Conservation (phyloP, 1,139 yeast species). For the Lodderomyces pseudojiufengensis region DNA sequence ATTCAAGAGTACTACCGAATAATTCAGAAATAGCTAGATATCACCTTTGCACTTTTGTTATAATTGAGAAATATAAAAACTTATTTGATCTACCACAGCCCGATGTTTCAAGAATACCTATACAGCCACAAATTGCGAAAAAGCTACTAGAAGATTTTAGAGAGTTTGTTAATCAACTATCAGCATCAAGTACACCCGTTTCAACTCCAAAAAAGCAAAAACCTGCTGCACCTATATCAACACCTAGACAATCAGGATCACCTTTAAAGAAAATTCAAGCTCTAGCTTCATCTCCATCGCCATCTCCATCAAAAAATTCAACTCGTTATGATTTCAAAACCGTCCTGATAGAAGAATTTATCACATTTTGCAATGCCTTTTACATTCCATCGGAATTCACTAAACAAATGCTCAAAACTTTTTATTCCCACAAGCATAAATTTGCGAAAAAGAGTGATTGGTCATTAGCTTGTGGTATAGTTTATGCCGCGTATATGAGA, state of each 20-base stretch:
- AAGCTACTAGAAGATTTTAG: slow-evolving; percentile 46
- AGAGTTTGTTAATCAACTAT: slow-evolving; percentile 26
- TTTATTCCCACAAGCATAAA: slow-evolving; percentile 47
- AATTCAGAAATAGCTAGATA: slow-evolving; percentile 59
- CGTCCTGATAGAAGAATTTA: slow-evolving; percentile 46
- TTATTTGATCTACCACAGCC: slow-evolving; percentile 46
- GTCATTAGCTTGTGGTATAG: slow-evolving; percentile 65
- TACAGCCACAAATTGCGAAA: slow-evolving; percentile 46
- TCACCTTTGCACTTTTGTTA: slow-evolving; percentile 62
- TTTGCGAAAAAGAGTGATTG: slow-evolving; percentile 56
- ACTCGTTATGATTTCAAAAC: slow-evolving; percentile 23
- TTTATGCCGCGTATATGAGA: slow-evolving; percentile 55
- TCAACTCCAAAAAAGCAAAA: slow-evolving; percentile 17
- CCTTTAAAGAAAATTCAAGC: slow-evolving; percentile 13
- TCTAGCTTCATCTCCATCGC: slow-evolving; percentile 15
- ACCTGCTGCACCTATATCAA: not conserved
- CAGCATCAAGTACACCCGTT: slow-evolving; percentile 32
- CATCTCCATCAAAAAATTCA: slow-evolving; percentile 13
- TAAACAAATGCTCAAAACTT: slow-evolving; percentile 47
- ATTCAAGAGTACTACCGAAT: slow-evolving; percentile 31
- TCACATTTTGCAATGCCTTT: slow-evolving; percentile 60
- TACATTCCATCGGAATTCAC: slow-evolving; percentile 56
- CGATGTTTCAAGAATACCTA: slow-evolving; percentile 48
- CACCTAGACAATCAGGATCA: slow-evolving; percentile 10
- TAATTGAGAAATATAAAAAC: slow-evolving; percentile 49